Evolutionary conservation across 306 rosid genomes (phyloP), one percentile per base, ranked within the genome.

Genomic region (Styphnolobium japonicum): DNA sequence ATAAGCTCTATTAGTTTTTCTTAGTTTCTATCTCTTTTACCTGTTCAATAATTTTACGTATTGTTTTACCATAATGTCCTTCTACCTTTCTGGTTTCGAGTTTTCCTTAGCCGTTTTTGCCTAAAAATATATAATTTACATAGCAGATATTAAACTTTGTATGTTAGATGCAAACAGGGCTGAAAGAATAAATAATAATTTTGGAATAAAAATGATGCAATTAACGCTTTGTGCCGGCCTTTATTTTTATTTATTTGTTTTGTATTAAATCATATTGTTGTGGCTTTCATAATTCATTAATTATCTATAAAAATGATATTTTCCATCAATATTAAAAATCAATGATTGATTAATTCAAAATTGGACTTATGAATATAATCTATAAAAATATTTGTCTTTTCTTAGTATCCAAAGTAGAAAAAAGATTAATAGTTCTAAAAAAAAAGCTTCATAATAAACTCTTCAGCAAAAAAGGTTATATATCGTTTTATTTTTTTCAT

Each of bases 11-110:
- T 4, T 61, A 0, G 22, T 27, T 5, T 27, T 22, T 71, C 39
- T 36, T 6, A 3, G 15, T 9, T 57, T 36, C 22, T 23, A 14
- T 46, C 51, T 22, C 39, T 74, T 74, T 70, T 22, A 61, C 74
- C 58, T 4, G 34, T 79, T 82, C 90, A 87, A 89, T 88, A 78
- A 89, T 90, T 90, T 87, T 82, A 29, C 68, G 10, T 22, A 6
- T 34, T 31, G 36, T 72, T 87, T 89, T 80, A 72, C 91, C 6
- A 77, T 67, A 55, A 69, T 87, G 53, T 25, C 89, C 88, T 29
- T 67, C 0, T 19, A 9, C 6, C 22, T 55, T 4, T 7, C 0
- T 49, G 2, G 1, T 2, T 42, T 18, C 25, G 21, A 10, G n/a
- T 19, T 19, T 10, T 21, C 0, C 18, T 11, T 0, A 2, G 56